Evolutionary conservation across 371 early-diverging fungal species (phyloP).

Genomic region (Haplosporangium sp.): DNA sequence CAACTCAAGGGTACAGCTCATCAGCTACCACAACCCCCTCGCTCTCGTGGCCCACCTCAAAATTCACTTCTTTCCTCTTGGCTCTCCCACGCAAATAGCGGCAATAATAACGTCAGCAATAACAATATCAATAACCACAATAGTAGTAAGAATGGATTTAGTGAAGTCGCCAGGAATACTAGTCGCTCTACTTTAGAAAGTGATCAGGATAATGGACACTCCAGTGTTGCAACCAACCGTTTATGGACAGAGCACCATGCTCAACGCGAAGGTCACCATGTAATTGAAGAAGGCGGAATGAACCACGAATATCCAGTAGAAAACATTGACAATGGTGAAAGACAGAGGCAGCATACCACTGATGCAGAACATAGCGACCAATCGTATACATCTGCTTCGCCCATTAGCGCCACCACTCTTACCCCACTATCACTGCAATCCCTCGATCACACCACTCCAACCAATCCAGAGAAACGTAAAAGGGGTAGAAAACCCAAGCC

Average conservation of each 20-base stretch:
- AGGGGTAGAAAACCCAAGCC: slow-evolving; percentile 38
- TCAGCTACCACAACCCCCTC: slow-evolving; percentile 3
- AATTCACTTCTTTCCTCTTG: slow-evolving; percentile 37
- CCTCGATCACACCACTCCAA: not conserved
- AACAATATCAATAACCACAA: not conserved
- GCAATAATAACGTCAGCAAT: not conserved
- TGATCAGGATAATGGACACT: not conserved
- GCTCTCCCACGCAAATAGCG: slow-evolving; percentile 13
- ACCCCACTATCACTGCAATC: not conserved
- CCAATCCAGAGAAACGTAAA: slow-evolving; percentile 20
- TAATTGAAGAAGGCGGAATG: not conserved
- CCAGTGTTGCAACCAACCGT: not conserved
- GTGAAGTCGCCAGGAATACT: not conserved
- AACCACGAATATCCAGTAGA: not conserved
- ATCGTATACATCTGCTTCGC: slow-evolving; percentile 17
- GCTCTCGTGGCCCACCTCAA: slow-evolving; percentile 11
- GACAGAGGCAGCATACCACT: not conserved
- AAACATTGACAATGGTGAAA: slow-evolving; percentile 6
- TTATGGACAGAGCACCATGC: slow-evolving; percentile 2
- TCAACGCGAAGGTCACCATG: not conserved
- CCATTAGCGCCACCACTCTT: slow-evolving; percentile 3
- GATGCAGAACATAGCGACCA: not conserved
- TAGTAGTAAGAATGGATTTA: not conserved
- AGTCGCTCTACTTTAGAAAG: not conserved
- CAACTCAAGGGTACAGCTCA: slow-evolving; percentile 26